Percentiles rank a stretch among this genome's conserved stretches.
phyloP scores from a whole-genome alignment of 139 green algal species.

The Auxenochlorella protothecoides region DNA sequence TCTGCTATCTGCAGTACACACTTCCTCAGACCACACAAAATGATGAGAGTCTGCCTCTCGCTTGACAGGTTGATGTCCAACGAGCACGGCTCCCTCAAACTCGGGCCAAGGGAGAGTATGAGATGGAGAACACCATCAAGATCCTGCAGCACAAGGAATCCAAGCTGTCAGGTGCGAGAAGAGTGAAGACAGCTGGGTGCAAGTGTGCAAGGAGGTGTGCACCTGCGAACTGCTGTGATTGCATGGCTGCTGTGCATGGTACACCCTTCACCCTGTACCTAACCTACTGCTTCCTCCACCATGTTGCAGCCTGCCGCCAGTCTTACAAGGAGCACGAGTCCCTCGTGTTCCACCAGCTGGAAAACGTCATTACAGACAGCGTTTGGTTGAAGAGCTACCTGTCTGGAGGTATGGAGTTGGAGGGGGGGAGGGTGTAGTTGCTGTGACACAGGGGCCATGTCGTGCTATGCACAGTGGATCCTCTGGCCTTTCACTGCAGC shows the following conservation, averaged over 20 bases:
- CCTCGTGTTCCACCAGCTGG: slow-evolving; percentile 70
- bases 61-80: slow-evolving; percentile 32
- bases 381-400: slow-evolving; percentile 73
- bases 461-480: neutral
- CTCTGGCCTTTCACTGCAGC: neutral
- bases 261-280: neutral
- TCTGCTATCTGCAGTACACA: neutral
- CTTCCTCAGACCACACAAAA: too few relatives aligned
- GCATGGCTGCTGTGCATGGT: neutral
- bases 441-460: neutral
- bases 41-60: neutral
- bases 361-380: slow-evolving; percentile 72
- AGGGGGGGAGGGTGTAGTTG: neutral
- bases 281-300: neutral
- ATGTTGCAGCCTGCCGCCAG: slow-evolving; percentile 41
- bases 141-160: slow-evolving; percentile 65
- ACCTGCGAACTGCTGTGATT: neutral
- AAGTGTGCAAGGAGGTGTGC: too few relatives aligned
- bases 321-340: slow-evolving; percentile 70
- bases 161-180: slow-evolving; percentile 53
- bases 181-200: neutral
- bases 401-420: slow-evolving; percentile 36
- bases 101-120: slow-evolving; percentile 44
- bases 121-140: slow-evolving; percentile 59
- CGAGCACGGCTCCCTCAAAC: slow-evolving; percentile 34